Conservation (phyloP, 2,329 filamentous ascomycete species). For the Fusarium guadeloupense region DNA sequence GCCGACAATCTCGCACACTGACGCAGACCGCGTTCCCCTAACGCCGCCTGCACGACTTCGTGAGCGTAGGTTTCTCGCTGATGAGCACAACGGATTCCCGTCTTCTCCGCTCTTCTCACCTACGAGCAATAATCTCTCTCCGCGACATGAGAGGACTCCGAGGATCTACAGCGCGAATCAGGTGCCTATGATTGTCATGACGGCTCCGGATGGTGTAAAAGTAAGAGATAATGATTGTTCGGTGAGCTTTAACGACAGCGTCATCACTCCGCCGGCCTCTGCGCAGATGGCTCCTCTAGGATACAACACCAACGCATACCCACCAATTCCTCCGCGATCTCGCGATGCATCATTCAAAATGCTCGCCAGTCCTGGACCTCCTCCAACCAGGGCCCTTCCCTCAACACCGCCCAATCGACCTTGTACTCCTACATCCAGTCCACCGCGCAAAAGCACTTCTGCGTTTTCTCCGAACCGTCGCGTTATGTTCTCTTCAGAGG, state of each 20-base stretch:
- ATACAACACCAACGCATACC: slow-evolving; percentile 12
- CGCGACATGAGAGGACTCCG: slow-evolving; percentile 44
- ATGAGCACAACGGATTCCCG: slow-evolving; percentile 45
- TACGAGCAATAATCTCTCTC: slow-evolving; percentile 49
- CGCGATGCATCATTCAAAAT: slow-evolving; percentile 25
- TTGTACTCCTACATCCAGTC: slow-evolving; percentile 23
- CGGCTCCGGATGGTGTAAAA: slow-evolving; percentile 17
- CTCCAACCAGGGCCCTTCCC: slow-evolving; percentile 55
- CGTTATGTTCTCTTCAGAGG: slow-evolving; percentile 32
- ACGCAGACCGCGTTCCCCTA: slow-evolving; percentile 41
- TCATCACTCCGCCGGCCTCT: slow-evolving; percentile 17
- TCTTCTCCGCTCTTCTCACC: slow-evolving; percentile 52
- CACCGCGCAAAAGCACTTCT: slow-evolving; percentile 8
- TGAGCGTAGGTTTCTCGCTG: slow-evolving; percentile 54
- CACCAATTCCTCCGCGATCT: slow-evolving; percentile 19
- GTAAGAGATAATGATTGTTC: slow-evolving; percentile 1
- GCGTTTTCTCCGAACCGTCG: slow-evolving; percentile 15
- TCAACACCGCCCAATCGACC: slow-evolving; percentile 30
- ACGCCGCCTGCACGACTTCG: slow-evolving; percentile 60
- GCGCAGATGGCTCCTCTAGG: slow-evolving; percentile 1
- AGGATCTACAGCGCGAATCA: slow-evolving; percentile 21
- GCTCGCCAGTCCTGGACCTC: slow-evolving; percentile 52
- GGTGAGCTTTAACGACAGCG: slow-evolving; percentile 2
- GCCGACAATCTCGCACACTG: slow-evolving; percentile 44
- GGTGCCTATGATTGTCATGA: slow-evolving; percentile 32